Evolutionary conservation across 257 asterid species (phyloP), one percentile per base, ranked within the genome.

Genomic region (Orobanche coerulescens): DNA sequence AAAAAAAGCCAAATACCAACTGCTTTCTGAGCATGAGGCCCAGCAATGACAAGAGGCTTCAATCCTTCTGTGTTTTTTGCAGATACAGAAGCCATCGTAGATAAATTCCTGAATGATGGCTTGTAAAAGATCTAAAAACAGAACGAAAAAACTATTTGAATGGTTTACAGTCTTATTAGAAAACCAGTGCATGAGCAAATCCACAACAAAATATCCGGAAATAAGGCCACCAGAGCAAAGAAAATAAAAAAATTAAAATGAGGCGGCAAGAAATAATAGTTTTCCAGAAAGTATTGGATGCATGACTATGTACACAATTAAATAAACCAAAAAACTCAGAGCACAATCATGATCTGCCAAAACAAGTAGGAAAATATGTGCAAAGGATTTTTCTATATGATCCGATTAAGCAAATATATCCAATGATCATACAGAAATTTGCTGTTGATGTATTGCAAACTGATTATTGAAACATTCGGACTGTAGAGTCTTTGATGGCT

Each of bases 1-100:
- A 75, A 77, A 67, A 89, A 93, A 69, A 93, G 96, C 98, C 97
- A 93, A 66, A 76, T 78, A 23, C 98, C 96, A 48, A 93, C 88
- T 58, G 87, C 78, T 70, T 80, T 93, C 73, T 67, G 91, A 63
- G 98, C 98, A 64, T 64, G 87, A 24, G 91, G 82, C 55, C 96
- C 98, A 48, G 88, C 95, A 49, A 86, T 84, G 49, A 89, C 97
- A 39, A 89, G 94, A 56, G 77, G 79, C 71, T 80, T 89, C 58
- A 69, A 28, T 53, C 91, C 94, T 68, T 73, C 79, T 18, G 66
- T 70, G 39, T 33, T 69, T 71, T 73, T 72, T 15, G 79, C 71
- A 65, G 75, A 62, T 33, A 81, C 58, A 54, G 85, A 68, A 48
- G 92, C 81, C 19, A 76, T 42, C 0, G 90, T 76, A 47, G 95